Conservation (phyloP, 192 early-diverging fungal species). For the Linnemannia hyalina region DNA sequence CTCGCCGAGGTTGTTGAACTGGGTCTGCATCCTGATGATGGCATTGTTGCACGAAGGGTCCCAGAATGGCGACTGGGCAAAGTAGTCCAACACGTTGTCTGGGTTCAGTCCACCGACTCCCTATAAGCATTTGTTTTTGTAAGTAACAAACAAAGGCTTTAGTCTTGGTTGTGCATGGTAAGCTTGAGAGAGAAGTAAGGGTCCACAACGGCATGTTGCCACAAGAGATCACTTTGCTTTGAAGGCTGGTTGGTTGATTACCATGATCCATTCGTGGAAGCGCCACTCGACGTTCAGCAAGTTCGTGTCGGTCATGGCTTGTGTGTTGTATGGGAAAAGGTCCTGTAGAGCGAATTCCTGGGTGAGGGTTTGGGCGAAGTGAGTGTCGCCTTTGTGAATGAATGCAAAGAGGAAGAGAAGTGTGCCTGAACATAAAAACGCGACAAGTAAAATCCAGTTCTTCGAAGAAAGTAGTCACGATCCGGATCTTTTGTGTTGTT, state of each 20-base stretch:
- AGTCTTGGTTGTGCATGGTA: not conserved
- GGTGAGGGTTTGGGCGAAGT: not conserved
- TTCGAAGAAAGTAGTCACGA: not conserved
- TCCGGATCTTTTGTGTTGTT: not conserved
- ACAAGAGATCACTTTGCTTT: not conserved
- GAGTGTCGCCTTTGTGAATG: not conserved
- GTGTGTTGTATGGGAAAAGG: not conserved
- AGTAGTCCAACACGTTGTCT: conserved; percentile 85
- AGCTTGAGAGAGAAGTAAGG: not conserved
- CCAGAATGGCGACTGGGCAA: conserved; percentile 87
- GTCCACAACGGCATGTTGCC: not conserved
- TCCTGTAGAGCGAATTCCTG: not conserved
- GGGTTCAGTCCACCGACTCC: conserved; percentile 77
- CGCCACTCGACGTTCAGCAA: conserved; percentile 51
- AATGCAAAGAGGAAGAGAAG: not conserved
- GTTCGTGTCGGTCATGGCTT: conserved; percentile 22
- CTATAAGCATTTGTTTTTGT: conserved; percentile 25
- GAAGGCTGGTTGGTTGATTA: not conserved
- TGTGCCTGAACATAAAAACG: too few relatives aligned
- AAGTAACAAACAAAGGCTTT: not conserved
- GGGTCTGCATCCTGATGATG: conserved; percentile 84
- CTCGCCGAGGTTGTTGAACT: conserved; percentile 77
- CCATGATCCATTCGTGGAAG: conserved; percentile 57
- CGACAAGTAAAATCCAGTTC: not conserved
- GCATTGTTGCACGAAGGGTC: conserved; percentile 84